A percentile compares a stretch with the other conserved stretches of the same genome.
Conservation (phyloP, 139 green algal species). For the Chlamydomonas eustigma region DNA sequence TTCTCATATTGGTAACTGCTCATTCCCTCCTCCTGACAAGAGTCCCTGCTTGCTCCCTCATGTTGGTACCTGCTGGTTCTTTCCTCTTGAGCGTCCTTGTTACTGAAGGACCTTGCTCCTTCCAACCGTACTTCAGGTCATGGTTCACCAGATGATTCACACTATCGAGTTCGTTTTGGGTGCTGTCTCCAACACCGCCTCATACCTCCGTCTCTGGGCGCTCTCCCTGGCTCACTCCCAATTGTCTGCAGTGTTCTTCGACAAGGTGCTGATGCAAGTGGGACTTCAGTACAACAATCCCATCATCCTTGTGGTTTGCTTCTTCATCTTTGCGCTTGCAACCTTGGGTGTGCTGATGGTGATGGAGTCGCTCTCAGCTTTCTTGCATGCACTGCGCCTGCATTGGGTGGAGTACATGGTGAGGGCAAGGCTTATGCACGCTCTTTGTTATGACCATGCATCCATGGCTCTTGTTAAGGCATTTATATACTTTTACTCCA, state of each 20-base stretch:
- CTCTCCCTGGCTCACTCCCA: conserved; percentile 91
- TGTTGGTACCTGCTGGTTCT: neutral
- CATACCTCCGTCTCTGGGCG: conserved; percentile 97
- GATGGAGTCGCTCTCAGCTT: conserved; percentile 96
- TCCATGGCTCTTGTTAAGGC: neutral
- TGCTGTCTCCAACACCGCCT: conserved; percentile 97
- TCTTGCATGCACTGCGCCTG: conserved; percentile 95
- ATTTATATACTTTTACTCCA: conserved; percentile 1
- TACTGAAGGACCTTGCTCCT: neutral
- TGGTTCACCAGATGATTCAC: conserved; percentile 89
- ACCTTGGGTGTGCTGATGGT: conserved; percentile 97
- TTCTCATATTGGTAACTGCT: too few species aligned
- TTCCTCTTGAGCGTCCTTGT: neutral
- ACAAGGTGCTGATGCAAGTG: conserved; percentile 84
- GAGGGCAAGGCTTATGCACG: neutral
- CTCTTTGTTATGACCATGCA: neutral
- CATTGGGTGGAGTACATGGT: conserved; percentile 87
- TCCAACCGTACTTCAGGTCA: conserved; percentile 64
- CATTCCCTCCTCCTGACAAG: too few species aligned
- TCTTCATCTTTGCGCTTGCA: conserved; percentile 85
- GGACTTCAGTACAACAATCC: conserved; percentile 43
- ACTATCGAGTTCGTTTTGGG: conserved; percentile 95
- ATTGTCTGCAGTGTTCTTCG: conserved; percentile 82
- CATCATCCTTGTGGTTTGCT: conserved; percentile 54
- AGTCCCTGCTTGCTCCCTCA: neutral